Conservation (phyloP, 345 rosid genomes). For the Lumnitzera littorea region DNA sequence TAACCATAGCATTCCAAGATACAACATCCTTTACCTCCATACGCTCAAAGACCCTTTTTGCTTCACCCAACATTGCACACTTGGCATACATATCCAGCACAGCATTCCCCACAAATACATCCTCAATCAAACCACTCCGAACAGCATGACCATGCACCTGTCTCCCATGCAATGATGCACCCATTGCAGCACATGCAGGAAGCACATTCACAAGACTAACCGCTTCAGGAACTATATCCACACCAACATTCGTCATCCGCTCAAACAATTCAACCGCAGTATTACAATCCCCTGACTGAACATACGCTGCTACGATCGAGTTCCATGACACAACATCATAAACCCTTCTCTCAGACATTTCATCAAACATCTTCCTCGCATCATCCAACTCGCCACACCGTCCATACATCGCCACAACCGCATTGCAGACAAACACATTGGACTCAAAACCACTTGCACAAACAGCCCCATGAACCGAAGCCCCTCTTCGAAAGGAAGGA, state of each 20-base stretch:
- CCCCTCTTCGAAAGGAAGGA: constrained; percentile 30
- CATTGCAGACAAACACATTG: constrained; percentile 69
- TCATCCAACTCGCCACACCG: constrained; percentile 41
- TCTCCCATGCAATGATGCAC: constrained; percentile 35
- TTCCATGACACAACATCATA: constrained; percentile 76
- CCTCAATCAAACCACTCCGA: constrained; percentile 41
- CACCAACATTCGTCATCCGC: constrained; percentile 33
- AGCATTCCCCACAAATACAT: constrained; percentile 65
- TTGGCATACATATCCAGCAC: constrained; percentile 86
- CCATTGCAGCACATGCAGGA: constrained; percentile 52
- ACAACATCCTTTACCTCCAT: constrained; percentile 67
- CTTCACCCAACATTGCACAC: constrained; percentile 59
- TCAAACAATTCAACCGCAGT: constrained; percentile 39
- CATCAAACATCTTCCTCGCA: constrained; percentile 67
- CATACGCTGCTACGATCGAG: constrained; percentile 45
- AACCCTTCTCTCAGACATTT: constrained; percentile 34
- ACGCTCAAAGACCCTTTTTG: constrained; percentile 40
- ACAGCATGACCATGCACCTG: constrained; percentile 51
- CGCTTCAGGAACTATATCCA: constrained; percentile 32
- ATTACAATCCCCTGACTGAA: constrained; percentile 37
- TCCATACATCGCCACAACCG: constrained; percentile 54
- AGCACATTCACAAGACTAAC: constrained; percentile 66
- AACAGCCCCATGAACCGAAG: constrained; percentile 42
- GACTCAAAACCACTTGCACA: constrained; percentile 34
- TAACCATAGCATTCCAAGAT: constrained; percentile 86